Percentiles rank a stretch among this genome's conserved stretches.
Conservation (phyloP, 2,329 filamentous ascomycete species). For the Exophiala sp. region DNA sequence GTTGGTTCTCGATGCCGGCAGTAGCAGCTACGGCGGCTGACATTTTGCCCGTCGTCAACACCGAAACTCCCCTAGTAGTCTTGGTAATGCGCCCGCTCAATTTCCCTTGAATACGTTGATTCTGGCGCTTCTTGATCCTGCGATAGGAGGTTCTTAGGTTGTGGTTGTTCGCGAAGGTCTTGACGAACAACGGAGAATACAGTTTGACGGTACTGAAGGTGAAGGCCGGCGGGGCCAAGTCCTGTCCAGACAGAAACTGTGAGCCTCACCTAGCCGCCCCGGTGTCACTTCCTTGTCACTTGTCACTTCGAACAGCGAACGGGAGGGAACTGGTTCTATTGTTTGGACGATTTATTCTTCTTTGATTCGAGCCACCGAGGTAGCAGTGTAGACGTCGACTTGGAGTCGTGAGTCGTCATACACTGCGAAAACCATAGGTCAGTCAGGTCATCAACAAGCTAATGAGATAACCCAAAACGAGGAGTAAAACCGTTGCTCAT, state of each 20-base stretch:
- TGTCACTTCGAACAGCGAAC: conserved; percentile 1
- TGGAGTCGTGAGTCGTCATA: conserved; percentile 21
- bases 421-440: conserved; percentile 22
- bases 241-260: conserved; percentile 10
- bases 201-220: conserved; percentile 50
- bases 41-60: conserved; percentile 34
- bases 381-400: conserved; percentile 24
- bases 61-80: conserved; percentile 11
- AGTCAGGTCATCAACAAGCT: conserved; percentile 29
- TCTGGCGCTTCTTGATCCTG: conserved; percentile 41
- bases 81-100: conserved; percentile 29
- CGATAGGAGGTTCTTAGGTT: conserved; percentile 42
- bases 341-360: conserved; percentile 1
- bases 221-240: conserved; percentile 11
- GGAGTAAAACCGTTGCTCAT: conserved; percentile 7
- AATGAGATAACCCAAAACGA: conserved; percentile 29
- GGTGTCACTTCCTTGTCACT: conserved; percentile 1
- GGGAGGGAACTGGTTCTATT: neutral
- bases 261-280: conserved; percentile 2
- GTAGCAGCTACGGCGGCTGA: conserved; percentile 28
- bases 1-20: conserved; percentile 39
- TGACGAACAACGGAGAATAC: conserved; percentile 67
- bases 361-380: conserved; percentile 11
- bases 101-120: conserved; percentile 30
- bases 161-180: conserved; percentile 48